These are phyloP conservation scores for Sextonia rubra DNA, from an alignment of 164 flowering plant species.

Conservation along the genomic window DNA sequence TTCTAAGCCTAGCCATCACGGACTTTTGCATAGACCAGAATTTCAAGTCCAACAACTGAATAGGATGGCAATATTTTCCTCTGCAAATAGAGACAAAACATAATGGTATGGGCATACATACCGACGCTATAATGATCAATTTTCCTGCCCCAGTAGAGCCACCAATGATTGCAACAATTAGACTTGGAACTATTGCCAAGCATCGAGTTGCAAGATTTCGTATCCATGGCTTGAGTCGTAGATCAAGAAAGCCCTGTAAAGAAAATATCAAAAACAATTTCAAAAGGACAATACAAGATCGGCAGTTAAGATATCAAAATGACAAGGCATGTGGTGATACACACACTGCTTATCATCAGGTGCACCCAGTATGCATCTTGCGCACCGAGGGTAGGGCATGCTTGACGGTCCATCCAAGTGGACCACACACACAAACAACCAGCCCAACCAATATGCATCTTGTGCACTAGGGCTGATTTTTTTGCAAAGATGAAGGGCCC, in stretches of 20 bases:
- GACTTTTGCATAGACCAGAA: too few species aligned
- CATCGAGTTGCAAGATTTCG: constrained; percentile 76
- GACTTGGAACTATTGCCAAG: constrained; percentile 90
- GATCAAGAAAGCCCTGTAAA: constrained; percentile 77
- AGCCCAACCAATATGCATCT: too few species aligned
- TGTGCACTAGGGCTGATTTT: too few species aligned
- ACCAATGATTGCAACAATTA: constrained; percentile 79
- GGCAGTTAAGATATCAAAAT: background rate
- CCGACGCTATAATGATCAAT: constrained; percentile 88
- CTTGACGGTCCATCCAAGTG: too few species aligned
- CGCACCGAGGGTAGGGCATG: too few species aligned
- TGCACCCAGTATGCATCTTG: too few species aligned
- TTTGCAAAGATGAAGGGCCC: too few species aligned
- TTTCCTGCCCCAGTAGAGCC: constrained; percentile 91
- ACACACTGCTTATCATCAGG: too few species aligned
- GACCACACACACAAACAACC: too few species aligned
- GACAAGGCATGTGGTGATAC: background rate
- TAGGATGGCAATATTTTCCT: background rate
- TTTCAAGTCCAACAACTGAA: background rate
- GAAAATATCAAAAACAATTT: background rate
- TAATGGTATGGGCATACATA: constrained; percentile 12
- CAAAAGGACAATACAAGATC: background rate
- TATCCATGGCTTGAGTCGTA: constrained; percentile 78
- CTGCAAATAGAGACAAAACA: background rate
- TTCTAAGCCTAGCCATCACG: too few species aligned